Evolutionary conservation across 495 filamentous ascomycete species (phyloP).

Genomic region (Talaromyces adpressus): DNA sequence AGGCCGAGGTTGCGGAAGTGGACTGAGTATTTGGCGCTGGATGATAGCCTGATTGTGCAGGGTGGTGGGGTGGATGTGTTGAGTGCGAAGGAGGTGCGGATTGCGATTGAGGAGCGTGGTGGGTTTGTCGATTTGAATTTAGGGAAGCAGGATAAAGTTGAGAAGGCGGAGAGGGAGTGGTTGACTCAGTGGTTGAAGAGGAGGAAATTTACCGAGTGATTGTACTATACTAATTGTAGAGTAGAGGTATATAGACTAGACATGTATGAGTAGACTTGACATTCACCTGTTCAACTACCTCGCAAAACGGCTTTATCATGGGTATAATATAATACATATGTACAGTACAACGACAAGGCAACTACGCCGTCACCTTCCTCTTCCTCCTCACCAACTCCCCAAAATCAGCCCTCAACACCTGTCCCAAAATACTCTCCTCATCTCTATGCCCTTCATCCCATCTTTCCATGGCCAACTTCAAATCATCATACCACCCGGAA

Average conservation of each 20-base stretch:
- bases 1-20: constrained; percentile 32
- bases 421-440: constrained; percentile 19
- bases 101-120: constrained; percentile 47
- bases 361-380: neutral
- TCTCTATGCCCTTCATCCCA: constrained; percentile 13
- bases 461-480: constrained; percentile 14
- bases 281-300: neutral
- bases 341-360: neutral
- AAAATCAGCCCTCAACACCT: constrained; percentile 29
- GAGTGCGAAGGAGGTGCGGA: constrained; percentile 44
- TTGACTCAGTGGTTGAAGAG: constrained; percentile 30
- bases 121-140: constrained; percentile 15
- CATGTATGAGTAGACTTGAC: neutral
- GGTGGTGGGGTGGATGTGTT: constrained; percentile 46
- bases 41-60: constrained; percentile 50
- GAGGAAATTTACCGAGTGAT: constrained; percentile 4
- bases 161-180: constrained; percentile 28
- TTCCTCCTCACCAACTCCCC: constrained; percentile 17
- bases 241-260: neutral
- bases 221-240: neutral
- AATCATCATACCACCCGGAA: constrained; percentile 15
- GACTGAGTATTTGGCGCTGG: constrained; percentile 46
- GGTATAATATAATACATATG: constrained; percentile 4
- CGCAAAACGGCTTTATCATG: neutral
- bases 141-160: constrained; percentile 13